Base-by-base conservation (phyloP, 2,329 filamentous ascomycete species). In the Apiospora kogelbergensis region DNA sequence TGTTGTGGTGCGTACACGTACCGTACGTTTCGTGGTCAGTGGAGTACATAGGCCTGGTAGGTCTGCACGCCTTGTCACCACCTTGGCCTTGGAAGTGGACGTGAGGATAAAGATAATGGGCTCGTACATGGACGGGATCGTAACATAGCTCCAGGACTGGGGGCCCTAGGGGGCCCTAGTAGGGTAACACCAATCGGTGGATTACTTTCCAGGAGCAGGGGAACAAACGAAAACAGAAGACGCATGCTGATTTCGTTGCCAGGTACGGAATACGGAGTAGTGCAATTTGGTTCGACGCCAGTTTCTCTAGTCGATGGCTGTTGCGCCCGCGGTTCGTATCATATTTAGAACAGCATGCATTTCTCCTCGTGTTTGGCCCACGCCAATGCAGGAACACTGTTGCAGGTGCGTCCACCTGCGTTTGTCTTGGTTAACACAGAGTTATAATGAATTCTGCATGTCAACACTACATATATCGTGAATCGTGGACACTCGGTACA, bases 141-240 rank as follows among this genome's bases (percentile, higher is more conserved):
- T 60, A 60, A 37, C 26, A 60, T 60, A 37, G 53, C 53, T 33
- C 20, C 17, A 60, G 53, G 53, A 60, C 53, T 33, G 11, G 3
- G 33, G 3, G 3, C 33, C 7, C 33, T 7, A 7, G 53, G 53
- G 53, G 53, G 17, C 2, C 26, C 30, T 33, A 33, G 30, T 20
- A 60, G 53, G 4, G 53, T 60, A 60, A 20, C 53, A 60, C 53
- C 53, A 60, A 60, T 60, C 53, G 53, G 53, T 60, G 53, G 53
- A 60, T 60, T 60, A 37, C 53, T 60, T 60, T 60, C 2, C 20
- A 20, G 20, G 26, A 26, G 7, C 30, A 33, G 33, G 48, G 48
- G 9, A 10, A 41, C 40, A 11, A 60, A 37, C 53, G 53, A 60
- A 60, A 60, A 60, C 53, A 60, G 53, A 33, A 60, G 53, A 60